Conservation (phyloP, 1,284 basidiomycete species). For the Paramarasmius palmivorus region DNA sequence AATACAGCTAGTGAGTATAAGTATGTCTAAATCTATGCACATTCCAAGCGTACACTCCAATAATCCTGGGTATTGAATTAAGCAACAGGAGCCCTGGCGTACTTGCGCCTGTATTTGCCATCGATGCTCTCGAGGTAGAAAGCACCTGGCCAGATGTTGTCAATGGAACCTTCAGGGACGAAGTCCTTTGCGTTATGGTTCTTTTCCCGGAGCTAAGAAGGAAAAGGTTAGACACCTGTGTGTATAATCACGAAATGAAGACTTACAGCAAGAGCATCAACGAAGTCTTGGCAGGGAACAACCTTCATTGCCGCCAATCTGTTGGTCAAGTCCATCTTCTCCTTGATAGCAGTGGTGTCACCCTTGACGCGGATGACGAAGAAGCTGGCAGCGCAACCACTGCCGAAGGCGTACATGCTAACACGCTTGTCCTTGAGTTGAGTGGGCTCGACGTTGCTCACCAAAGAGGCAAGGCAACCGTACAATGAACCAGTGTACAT, state of each 20-base stretch:
- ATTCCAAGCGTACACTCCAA: neutral
- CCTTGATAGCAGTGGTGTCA: conserved; percentile 68
- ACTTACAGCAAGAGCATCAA: conserved; percentile 54
- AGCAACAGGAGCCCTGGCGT: conserved; percentile 57
- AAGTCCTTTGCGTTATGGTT: conserved; percentile 94
- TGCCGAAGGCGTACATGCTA: conserved; percentile 84
- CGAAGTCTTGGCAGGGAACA: conserved; percentile 81
- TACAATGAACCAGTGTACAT: conserved; percentile 91
- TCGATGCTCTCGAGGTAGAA: conserved; percentile 96
- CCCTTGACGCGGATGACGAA: conserved; percentile 76
- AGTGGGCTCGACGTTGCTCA: conserved; percentile 56
- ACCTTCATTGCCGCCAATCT: conserved; percentile 88
- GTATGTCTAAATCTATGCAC: conserved; percentile 1
- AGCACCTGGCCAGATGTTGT: conserved; percentile 92
- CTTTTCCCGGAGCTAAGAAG: conserved; percentile 82
- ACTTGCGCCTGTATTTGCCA: conserved; percentile 90
- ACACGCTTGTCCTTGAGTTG: conserved; percentile 68
- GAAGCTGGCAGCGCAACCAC: conserved; percentile 80
- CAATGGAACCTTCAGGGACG: conserved; percentile 82
- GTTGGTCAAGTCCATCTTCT: conserved; percentile 72
- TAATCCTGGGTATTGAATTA: conserved; percentile 21
- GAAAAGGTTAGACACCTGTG: conserved; percentile 10
- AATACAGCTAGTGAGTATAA: neutral
- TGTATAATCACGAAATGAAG: conserved; percentile 22
- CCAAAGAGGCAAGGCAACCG: conserved; percentile 74